These are phyloP conservation scores for Cystoisospora suis DNA, from an alignment of 169 alveolate species.

Conservation along the genomic window DNA sequence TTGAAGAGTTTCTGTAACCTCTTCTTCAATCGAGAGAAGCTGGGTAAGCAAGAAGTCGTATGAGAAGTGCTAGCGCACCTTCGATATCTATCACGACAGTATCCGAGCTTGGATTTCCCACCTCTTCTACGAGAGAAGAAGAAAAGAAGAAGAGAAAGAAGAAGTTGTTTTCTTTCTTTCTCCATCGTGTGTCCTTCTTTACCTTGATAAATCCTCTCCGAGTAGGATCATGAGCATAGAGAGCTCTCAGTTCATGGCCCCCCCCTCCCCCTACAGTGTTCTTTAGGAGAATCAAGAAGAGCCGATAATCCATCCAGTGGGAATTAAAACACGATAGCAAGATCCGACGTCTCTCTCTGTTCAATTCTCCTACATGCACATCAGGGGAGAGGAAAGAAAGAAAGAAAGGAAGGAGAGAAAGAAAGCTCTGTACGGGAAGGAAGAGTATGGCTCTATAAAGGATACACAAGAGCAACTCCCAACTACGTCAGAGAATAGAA, in stretches of 20 bases:
- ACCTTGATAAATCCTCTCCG: not conserved
- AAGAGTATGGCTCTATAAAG: too few relatives aligned
- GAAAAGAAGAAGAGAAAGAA: not conserved
- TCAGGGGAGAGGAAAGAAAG: too few relatives aligned
- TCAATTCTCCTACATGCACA: not conserved
- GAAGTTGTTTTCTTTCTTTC: not conserved
- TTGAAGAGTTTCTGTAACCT: too few relatives aligned
- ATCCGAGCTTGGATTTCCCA: too few relatives aligned
- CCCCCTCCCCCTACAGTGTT: not conserved
- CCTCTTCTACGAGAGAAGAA: not conserved
- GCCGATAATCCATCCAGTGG: not conserved
- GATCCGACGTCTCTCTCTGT: not conserved
- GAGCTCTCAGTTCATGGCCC: not conserved
- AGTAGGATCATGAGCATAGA: not conserved
- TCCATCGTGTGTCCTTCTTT: not conserved
- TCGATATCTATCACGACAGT: too few relatives aligned
- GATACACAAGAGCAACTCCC: too few relatives aligned
- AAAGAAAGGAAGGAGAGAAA: not conserved
- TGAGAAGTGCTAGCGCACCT: too few relatives aligned
- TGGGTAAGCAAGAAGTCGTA: too few relatives aligned
- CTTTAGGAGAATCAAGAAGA: not conserved
- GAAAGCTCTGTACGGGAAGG: too few relatives aligned
- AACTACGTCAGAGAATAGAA: too few relatives aligned
- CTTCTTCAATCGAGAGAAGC: too few relatives aligned
- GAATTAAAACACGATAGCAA: slow-evolving; percentile 1